A percentile compares a stretch with the other conserved stretches of the same genome.
Evolutionary conservation across 2,329 filamentous ascomycete genomes (phyloP).

Genomic region (Exophiala mesophila): DNA sequence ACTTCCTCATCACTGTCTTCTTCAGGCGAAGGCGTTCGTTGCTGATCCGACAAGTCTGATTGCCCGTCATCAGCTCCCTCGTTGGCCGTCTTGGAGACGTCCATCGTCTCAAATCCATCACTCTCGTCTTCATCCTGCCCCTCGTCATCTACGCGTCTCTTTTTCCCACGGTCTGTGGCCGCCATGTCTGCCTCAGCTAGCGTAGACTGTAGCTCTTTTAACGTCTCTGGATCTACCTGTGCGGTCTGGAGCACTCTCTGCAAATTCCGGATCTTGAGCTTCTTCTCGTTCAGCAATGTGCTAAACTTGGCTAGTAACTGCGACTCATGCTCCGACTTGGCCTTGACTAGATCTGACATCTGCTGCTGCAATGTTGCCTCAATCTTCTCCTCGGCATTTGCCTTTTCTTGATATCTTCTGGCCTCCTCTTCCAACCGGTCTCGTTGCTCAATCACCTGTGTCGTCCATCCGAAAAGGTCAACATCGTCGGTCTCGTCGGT

Average conservation of each 20-base stretch:
- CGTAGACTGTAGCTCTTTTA: constrained; percentile 29
- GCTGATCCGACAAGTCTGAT: constrained; percentile 7
- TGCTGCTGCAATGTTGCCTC: constrained; percentile 50
- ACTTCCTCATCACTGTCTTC: constrained; percentile 16
- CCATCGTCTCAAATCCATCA: constrained; percentile 22
- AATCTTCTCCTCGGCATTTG: constrained; percentile 44
- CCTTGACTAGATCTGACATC: constrained; percentile 53
- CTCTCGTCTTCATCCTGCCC: constrained; percentile 19
- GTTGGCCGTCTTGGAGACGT: constrained; percentile 7
- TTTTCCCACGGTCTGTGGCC: constrained; percentile 15
- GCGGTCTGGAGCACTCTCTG: constrained; percentile 51
- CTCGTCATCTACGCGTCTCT: constrained; percentile 17
- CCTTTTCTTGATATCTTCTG: constrained; percentile 37
- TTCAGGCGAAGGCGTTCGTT: constrained; percentile 6
- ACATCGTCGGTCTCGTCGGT: constrained; percentile 51
- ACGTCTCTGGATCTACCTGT: constrained; percentile 38
- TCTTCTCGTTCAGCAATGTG: constrained; percentile 58
- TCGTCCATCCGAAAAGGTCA: constrained; percentile 54
- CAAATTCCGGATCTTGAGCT: constrained; percentile 60
- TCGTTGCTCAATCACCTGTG: constrained; percentile 43
- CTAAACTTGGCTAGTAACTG: constrained; percentile 55
- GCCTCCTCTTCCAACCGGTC: constrained; percentile 39
- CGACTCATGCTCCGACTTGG: constrained; percentile 54
- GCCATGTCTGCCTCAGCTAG: constrained; percentile 29
- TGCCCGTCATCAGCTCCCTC: constrained; percentile 5